A percentile compares a stretch with the other conserved stretches of the same genome.
Evolutionary conservation across 2,329 filamentous ascomycete genomes (phyloP).

Genomic region (Cercospora zeina): DNA sequence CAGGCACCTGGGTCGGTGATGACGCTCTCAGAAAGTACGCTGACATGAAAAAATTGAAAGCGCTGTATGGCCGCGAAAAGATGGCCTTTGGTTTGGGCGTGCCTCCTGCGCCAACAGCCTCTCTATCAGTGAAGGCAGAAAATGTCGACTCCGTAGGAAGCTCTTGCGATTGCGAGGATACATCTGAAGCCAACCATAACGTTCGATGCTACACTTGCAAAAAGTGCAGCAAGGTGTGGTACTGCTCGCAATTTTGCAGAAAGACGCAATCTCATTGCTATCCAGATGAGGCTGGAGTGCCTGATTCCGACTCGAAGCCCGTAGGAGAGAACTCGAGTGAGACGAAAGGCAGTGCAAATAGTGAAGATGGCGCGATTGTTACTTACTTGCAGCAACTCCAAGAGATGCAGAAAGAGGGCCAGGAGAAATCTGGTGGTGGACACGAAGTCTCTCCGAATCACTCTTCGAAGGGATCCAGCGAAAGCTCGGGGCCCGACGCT

Average conservation of each 20-base stretch:
- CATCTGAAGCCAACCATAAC: not conserved
- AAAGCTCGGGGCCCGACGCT: not conserved
- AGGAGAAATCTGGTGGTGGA: not conserved
- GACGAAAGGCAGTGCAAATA: too few species aligned
- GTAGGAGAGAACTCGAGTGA: not conserved
- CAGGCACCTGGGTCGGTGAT: slow-evolving; percentile 10
- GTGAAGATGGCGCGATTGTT: not conserved
- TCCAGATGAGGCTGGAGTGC: slow-evolving; percentile 3
- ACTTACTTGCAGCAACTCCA: not conserved
- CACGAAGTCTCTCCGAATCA: not conserved
- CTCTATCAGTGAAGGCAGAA: not conserved
- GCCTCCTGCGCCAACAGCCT: not conserved
- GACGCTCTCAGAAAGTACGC: slow-evolving; percentile 9
- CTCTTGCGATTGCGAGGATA: not conserved
- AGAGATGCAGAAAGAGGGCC: slow-evolving; percentile 1
- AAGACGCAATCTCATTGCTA: slow-evolving; percentile 4
- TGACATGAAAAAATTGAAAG: not conserved
- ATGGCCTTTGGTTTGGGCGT: not conserved
- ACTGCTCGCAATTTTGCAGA: not conserved
- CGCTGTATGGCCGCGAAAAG: not conserved
- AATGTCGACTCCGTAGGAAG: not conserved
- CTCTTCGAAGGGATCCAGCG: not conserved
- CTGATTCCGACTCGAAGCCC: not conserved
- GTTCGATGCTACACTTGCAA: not conserved
- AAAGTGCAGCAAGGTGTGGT: not conserved